These are phyloP conservation scores for Neobulgaria alba DNA, from an alignment of 2,329 filamentous ascomycete species.

Conservation along the genomic window DNA sequence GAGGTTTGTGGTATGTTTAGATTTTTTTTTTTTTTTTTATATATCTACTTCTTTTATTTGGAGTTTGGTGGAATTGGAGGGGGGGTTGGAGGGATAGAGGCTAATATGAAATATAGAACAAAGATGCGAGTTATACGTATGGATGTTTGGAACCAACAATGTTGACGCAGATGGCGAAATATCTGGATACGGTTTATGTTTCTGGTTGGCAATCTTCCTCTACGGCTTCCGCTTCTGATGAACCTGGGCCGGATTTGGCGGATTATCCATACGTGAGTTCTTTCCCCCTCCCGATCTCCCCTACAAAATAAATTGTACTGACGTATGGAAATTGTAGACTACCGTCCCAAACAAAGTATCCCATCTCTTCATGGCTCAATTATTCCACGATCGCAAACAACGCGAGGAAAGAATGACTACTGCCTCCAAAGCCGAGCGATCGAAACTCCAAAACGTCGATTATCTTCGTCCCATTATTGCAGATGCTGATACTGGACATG, in stretches of 20 bases:
- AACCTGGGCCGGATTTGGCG: constrained; percentile 94
- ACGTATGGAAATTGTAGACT: no score
- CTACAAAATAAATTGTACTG: no score
- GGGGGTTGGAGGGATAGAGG: neutral
- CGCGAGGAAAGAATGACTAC: constrained; percentile 81
- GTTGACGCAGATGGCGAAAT: constrained; percentile 99
- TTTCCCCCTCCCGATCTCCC: no score
- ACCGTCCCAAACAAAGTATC: constrained; percentile 98
- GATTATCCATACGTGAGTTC: constrained; percentile 81
- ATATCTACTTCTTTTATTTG: neutral
- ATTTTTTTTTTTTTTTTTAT: neutral
- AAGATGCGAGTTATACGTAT: constrained; percentile 87
- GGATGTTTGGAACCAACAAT: constrained; percentile 96
- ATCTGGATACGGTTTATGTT: constrained; percentile 96
- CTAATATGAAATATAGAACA: constrained; percentile 44
- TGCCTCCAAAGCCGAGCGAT: constrained; percentile 60
- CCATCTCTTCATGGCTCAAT: constrained; percentile 95
- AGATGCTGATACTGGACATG: constrained; percentile 94
- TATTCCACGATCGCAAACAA: constrained; percentile 99
- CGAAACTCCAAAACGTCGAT: constrained; percentile 71
- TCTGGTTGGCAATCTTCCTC: constrained; percentile 98
- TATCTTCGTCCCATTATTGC: constrained; percentile 94
- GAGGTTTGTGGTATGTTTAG: constrained; percentile 61
- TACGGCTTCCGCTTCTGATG: constrained; percentile 87
- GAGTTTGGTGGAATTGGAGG: neutral